Conservation (phyloP, 768 basidiomycete genomes). For the Crassisporium funariophilum region DNA sequence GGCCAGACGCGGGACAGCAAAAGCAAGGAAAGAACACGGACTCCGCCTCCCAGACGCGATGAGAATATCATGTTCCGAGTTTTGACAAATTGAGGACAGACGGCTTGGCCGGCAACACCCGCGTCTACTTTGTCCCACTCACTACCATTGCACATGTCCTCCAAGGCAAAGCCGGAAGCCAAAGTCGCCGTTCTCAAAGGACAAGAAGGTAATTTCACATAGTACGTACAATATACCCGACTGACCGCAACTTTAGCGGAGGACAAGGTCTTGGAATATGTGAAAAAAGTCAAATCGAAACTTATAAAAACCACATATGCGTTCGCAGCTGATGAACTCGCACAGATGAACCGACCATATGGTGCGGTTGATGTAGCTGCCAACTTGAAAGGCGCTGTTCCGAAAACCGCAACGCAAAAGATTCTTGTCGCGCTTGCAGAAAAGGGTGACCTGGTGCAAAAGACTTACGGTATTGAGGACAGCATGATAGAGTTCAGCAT, state of each 20-base stretch:
- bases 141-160: slow-evolving; percentile 36
- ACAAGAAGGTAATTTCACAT: slow-evolving; percentile 58
- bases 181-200: slow-evolving; percentile 69
- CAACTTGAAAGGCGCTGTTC: slow-evolving; percentile 87
- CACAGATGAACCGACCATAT: slow-evolving; percentile 90
- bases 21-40: slow-evolving; percentile 1
- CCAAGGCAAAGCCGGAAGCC: slow-evolving; percentile 57
- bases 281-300: slow-evolving; percentile 69
- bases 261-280: slow-evolving; percentile 74
- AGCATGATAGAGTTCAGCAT: slow-evolving; percentile 24
- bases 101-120: slow-evolving; percentile 14
- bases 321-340: background rate
- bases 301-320: too few relatives aligned
- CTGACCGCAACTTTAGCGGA: slow-evolving; percentile 51
- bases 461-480: slow-evolving; percentile 85
- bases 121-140: slow-evolving; percentile 2
- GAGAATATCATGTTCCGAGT: slow-evolving; percentile 11
- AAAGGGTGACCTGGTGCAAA: slow-evolving; percentile 79
- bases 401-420: slow-evolving; percentile 84
- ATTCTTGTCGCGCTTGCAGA: slow-evolving; percentile 82
- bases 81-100: slow-evolving; percentile 11
- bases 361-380: slow-evolving; percentile 91
- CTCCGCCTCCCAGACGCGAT: slow-evolving; percentile 15
- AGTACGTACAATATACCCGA: background rate
- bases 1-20: slow-evolving; percentile 2